These are phyloP conservation scores for Chrysopogon serrulatus DNA, from an alignment of 176 grass and related monocot genomes.

Conservation along the genomic window DNA sequence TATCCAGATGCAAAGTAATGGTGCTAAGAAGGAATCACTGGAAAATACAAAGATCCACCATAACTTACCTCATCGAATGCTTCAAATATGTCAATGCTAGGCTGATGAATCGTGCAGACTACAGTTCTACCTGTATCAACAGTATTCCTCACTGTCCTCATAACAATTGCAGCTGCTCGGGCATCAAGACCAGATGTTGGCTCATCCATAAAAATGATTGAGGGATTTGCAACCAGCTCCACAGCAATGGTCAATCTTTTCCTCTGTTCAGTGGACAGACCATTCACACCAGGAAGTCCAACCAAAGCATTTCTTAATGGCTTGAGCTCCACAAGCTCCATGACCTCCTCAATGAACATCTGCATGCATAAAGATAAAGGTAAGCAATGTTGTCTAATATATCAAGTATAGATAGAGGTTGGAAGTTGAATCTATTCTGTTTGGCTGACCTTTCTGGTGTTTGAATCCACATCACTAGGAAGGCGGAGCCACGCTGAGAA, in stretches of 20 bases:
- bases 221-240: slow-evolving; percentile 90
- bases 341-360: slow-evolving; percentile 86
- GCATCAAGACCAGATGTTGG: slow-evolving; percentile 90
- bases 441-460: slow-evolving; percentile 60
- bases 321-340: slow-evolving; percentile 88
- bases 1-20: background rate
- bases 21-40: background rate
- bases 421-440: background rate
- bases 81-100: slow-evolving; percentile 99
- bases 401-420: background rate
- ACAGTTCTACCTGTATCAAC: slow-evolving; percentile 86
- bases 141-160: slow-evolving; percentile 89
- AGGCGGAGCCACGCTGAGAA: slow-evolving; percentile 95
- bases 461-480: slow-evolving; percentile 60
- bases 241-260: slow-evolving; percentile 89
- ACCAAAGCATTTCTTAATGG: slow-evolving; percentile 62
- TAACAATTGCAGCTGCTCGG: slow-evolving; percentile 88
- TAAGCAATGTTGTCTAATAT: background rate
- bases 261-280: slow-evolving; percentile 83
- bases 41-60: background rate
- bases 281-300: slow-evolving; percentile 76
- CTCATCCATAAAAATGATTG: slow-evolving; percentile 94
- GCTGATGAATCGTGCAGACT: slow-evolving; percentile 94
- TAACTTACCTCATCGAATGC: slow-evolving; percentile 81
- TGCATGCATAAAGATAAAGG: slow-evolving; percentile 33